A percentile compares a stretch with the other conserved stretches of the same genome.
Evolutionary conservation across 1,139 yeast genomes (phyloP).

Genomic region (Pichia inconspicua): DNA sequence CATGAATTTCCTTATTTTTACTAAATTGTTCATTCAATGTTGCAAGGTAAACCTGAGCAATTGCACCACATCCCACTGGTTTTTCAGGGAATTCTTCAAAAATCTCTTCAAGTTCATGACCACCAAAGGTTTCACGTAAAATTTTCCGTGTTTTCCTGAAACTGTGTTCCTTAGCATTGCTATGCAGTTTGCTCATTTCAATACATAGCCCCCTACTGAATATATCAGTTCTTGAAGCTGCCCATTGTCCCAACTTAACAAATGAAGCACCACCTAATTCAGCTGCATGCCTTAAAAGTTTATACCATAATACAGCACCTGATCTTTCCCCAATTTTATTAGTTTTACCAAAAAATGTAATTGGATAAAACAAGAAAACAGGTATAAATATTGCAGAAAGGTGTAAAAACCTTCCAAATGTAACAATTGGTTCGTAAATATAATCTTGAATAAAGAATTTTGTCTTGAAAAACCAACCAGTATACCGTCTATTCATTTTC

Average conservation of each 20-base stretch:
- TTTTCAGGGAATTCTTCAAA: constrained; percentile 69
- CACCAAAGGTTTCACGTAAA: constrained; percentile 54
- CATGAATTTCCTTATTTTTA: constrained; percentile 29
- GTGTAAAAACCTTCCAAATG: constrained; percentile 62
- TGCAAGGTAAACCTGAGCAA: constrained; percentile 89
- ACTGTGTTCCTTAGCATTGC: constrained; percentile 73
- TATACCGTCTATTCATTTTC: constrained; percentile 22
- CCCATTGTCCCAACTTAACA: constrained; percentile 97
- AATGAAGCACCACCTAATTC: constrained; percentile 92
- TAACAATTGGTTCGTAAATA: constrained; percentile 59
- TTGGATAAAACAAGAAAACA: constrained; percentile 54
- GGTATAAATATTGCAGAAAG: constrained; percentile 65
- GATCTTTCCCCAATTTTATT: constrained; percentile 36
- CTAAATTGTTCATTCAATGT: constrained; percentile 46
- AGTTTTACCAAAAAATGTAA: constrained; percentile 51
- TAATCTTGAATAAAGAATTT: constrained; percentile 43
- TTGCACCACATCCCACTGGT: constrained; percentile 94
- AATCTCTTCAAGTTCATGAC: constrained; percentile 52
- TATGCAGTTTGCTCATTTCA: constrained; percentile 70
- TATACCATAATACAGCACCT: constrained; percentile 72
- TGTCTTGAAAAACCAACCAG: constrained; percentile 31
- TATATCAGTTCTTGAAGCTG: constrained; percentile 95
- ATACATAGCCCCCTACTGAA: constrained; percentile 75
- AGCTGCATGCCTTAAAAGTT: constrained; percentile 55
- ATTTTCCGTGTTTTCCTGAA: constrained; percentile 51